A percentile compares a stretch with the other conserved stretches of the same genome.
Conservation (phyloP, 352 stramenopile genomes). For the Globisporangium alternatum region DNA sequence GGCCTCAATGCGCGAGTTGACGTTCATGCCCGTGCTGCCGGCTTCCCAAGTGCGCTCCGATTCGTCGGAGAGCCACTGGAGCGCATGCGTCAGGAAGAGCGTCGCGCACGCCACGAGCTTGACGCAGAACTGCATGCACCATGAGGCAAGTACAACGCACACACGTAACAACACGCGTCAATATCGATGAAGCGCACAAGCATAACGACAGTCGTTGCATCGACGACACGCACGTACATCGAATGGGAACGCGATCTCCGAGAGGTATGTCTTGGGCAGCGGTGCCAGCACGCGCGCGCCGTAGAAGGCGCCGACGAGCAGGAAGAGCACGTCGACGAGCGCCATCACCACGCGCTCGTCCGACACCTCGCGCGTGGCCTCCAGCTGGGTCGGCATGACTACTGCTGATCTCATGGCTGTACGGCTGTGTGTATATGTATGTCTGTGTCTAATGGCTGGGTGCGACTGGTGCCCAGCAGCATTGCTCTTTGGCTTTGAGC, state of each 20-base stretch:
- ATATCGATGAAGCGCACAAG: neutral
- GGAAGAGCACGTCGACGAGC: slow-evolving; percentile 37
- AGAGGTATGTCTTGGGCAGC: slow-evolving; percentile 72
- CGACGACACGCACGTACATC: slow-evolving; percentile 36
- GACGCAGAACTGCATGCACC: slow-evolving; percentile 48
- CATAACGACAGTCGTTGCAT: neutral
- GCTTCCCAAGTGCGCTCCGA: slow-evolving; percentile 26
- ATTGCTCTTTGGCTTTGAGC: neutral
- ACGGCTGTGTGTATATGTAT: neutral
- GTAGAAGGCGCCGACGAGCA: slow-evolving; percentile 54
- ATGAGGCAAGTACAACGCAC: neutral
- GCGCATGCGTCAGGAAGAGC: slow-evolving; percentile 42
- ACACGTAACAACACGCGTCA: neutral
- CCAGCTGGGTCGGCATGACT: neutral
- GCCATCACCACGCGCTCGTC: slow-evolving; percentile 15
- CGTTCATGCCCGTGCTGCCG: slow-evolving; percentile 11
- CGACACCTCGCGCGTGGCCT: slow-evolving; percentile 9
- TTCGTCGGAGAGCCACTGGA: slow-evolving; percentile 51
- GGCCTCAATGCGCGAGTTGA: slow-evolving; percentile 26
- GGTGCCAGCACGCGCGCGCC: slow-evolving; percentile 44
- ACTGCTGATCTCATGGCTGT: neutral
- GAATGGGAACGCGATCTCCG: slow-evolving; percentile 69
- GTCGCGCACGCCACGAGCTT: slow-evolving; percentile 50
- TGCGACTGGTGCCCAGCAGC: neutral
- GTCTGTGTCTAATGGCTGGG: neutral